Evolutionary conservation across 1,284 basidiomycete genomes (phyloP).

Genomic region (Rhodotorula sp.): DNA sequence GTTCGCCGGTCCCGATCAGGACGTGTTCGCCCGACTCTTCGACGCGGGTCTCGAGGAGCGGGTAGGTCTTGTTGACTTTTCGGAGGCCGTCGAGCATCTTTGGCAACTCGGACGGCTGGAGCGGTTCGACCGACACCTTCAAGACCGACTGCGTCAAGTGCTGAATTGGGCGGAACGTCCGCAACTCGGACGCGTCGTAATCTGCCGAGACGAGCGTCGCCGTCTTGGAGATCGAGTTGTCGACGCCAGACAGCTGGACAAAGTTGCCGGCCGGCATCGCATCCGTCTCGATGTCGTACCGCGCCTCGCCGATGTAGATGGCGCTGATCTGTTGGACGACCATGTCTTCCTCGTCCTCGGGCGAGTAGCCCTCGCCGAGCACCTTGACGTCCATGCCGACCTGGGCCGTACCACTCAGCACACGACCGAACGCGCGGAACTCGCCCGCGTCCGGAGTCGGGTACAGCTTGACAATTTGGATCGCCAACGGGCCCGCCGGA

Average conservation of each 20-base stretch:
- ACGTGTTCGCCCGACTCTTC: constrained; percentile 99
- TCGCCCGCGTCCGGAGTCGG: constrained; percentile 92
- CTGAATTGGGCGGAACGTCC: constrained; percentile 92
- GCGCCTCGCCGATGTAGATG: constrained; percentile 83
- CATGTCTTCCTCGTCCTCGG: constrained; percentile 99
- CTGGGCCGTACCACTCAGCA: constrained; percentile 84
- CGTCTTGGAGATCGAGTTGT: constrained; percentile 90
- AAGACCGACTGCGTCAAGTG: constrained; percentile 97
- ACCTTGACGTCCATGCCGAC: constrained; percentile 86
- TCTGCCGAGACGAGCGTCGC: constrained; percentile 69
- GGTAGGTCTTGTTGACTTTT: constrained; percentile 97
- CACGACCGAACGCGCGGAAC: constrained; percentile 92
- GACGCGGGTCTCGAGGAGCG: constrained; percentile 88
- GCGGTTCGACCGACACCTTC: constrained; percentile 97
- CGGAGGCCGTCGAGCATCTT: constrained; percentile 97
- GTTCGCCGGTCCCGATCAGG: constrained; percentile 91
- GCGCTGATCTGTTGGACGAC: constrained; percentile 78
- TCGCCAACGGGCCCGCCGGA: constrained; percentile 80
- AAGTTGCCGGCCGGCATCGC: constrained; percentile 89
- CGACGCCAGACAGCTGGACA: constrained; percentile 86
- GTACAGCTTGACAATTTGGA: constrained; percentile 90
- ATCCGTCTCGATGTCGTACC: constrained; percentile 85
- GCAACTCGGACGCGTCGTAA: constrained; percentile 67
- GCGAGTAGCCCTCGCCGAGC: constrained; percentile 94
- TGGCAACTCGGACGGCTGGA: constrained; percentile 93